Percentiles rank a stretch among this genome's conserved stretches.
These are phyloP conservation scores for Thelonectria blattea DNA, from an alignment of 2,329 filamentous ascomycete species.

Conservation along the genomic window DNA sequence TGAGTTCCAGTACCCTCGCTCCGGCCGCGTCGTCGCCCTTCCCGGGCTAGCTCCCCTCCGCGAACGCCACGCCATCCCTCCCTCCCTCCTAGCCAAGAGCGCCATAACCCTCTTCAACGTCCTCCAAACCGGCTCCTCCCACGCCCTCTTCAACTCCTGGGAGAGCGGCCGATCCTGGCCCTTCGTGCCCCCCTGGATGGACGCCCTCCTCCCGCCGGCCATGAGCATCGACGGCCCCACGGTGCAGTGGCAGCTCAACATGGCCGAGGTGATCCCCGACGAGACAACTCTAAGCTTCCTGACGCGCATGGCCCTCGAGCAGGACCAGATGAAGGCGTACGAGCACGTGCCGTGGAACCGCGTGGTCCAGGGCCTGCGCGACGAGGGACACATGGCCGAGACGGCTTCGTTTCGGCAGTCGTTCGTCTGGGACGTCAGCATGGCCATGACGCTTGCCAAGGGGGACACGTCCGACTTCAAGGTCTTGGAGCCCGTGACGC, in stretches of 20 bases:
- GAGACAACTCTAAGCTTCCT: slow-evolving; percentile 42
- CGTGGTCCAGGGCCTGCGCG: slow-evolving; percentile 40
- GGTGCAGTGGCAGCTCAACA: slow-evolving; percentile 45
- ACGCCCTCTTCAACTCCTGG: slow-evolving; percentile 45
- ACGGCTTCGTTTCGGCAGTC: slow-evolving; percentile 46
- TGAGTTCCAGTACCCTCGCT: slow-evolving; percentile 41
- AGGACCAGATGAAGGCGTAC: slow-evolving; percentile 34
- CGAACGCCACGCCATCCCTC: slow-evolving; percentile 29
- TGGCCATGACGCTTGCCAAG: slow-evolving; percentile 36
- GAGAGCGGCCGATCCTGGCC: slow-evolving; percentile 46
- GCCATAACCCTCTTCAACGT: slow-evolving; percentile 45
- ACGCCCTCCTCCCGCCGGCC: slow-evolving; percentile 42
- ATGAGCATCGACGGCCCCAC: slow-evolving; percentile 48
- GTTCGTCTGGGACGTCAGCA: slow-evolving; percentile 48
- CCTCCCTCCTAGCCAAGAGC: slow-evolving; percentile 41
- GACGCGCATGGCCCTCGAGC: slow-evolving; percentile 35
- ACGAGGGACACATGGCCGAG: slow-evolving; percentile 41
- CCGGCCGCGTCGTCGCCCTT: slow-evolving; percentile 39
- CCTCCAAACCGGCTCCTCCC: slow-evolving; percentile 39
- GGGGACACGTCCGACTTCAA: slow-evolving; percentile 28
- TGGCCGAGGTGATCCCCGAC: slow-evolving; percentile 33
- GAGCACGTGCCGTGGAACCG: slow-evolving; percentile 45
- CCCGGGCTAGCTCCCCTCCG: slow-evolving; percentile 34
- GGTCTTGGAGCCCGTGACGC: slow-evolving; percentile 39
- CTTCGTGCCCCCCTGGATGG: slow-evolving; percentile 46